These are phyloP conservation scores for Lichtheimia ornata DNA, from an alignment of 371 early-diverging fungal genomes.

Conservation along the genomic window DNA sequence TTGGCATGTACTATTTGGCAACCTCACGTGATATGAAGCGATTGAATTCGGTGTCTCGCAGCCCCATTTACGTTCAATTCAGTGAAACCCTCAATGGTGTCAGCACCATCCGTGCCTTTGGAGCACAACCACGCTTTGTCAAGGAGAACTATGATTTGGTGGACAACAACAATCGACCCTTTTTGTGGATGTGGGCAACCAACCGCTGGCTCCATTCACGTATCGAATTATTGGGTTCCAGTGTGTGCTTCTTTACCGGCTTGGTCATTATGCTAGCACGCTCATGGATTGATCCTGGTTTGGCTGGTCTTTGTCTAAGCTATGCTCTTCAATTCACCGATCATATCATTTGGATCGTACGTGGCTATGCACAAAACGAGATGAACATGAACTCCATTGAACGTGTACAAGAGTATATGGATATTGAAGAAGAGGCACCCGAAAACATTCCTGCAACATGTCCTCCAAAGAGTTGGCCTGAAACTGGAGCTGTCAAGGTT, in stretches of 20 bases:
- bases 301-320: constrained; percentile 81
- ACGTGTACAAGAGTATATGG: constrained; percentile 77
- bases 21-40: constrained; percentile 89
- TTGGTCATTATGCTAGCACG: constrained; percentile 53
- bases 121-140: constrained; percentile 61
- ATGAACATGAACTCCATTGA: constrained; percentile 81
- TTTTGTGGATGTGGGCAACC: constrained; percentile 81
- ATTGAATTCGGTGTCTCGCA: constrained; percentile 76
- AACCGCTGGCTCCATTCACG: constrained; percentile 92
- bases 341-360: constrained; percentile 79
- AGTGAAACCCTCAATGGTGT: constrained; percentile 78
- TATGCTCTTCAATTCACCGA: constrained; percentile 71
- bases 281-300: constrained; percentile 65
- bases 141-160: constrained; percentile 56
- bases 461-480: constrained; percentile 74
- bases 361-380: constrained; percentile 79
- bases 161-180: constrained; percentile 79
- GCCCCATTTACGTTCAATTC: constrained; percentile 81
- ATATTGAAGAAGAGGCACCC: constrained; percentile 72
- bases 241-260: constrained; percentile 75
- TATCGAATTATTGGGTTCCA: constrained; percentile 69
- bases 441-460: constrained; percentile 41
- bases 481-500: constrained; percentile 66
- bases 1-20: constrained; percentile 67
- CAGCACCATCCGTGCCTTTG: constrained; percentile 79